Evolutionary conservation across 768 basidiomycete species (phyloP).

Genomic region (Ephemerocybe angulata): DNA sequence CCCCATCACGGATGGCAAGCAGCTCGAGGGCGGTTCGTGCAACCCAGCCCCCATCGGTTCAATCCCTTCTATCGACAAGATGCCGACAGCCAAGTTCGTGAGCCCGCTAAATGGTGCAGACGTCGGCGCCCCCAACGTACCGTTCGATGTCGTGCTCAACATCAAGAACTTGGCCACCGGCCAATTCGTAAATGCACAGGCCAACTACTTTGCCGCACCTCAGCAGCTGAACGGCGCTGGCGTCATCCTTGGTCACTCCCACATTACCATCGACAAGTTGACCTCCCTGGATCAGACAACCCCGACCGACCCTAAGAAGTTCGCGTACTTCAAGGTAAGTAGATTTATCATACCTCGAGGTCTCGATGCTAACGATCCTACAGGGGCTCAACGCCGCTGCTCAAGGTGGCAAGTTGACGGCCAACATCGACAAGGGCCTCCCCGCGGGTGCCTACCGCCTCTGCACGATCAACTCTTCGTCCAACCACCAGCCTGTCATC

Average conservation of each 20-base stretch:
- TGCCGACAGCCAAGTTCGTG: constrained; percentile 51
- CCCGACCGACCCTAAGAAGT: constrained; percentile 46
- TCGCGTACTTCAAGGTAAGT: constrained; percentile 52
- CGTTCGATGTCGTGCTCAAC: constrained; percentile 50
- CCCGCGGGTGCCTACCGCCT: constrained; percentile 53
- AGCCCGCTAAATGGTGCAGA: constrained; percentile 42
- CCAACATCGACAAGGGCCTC: constrained; percentile 48
- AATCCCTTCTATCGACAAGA: constrained; percentile 45
- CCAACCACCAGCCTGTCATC: constrained; percentile 54
- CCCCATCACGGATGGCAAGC: constrained; percentile 55
- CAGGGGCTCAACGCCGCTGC: constrained; percentile 38
- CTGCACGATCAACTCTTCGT: constrained; percentile 46
- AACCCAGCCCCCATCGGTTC: constrained; percentile 59
- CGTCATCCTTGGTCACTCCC: constrained; percentile 53
- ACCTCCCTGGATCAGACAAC: constrained; percentile 40
- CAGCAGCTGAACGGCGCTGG: constrained; percentile 51
- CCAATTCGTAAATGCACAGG: constrained; percentile 52
- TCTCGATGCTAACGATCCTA: too few relatives aligned
- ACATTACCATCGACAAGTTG: constrained; percentile 53
- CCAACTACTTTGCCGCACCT: constrained; percentile 55
- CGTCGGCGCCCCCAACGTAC: constrained; percentile 38
- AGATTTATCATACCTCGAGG: neutral
- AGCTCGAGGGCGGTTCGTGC: constrained; percentile 51
- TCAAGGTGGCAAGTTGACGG: constrained; percentile 38
- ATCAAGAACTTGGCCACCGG: constrained; percentile 47